A percentile compares a stretch with the other conserved stretches of the same genome.
Conservation (phyloP, 2,329 filamentous ascomycete genomes). For the Pseudogymnoascus sp. region DNA sequence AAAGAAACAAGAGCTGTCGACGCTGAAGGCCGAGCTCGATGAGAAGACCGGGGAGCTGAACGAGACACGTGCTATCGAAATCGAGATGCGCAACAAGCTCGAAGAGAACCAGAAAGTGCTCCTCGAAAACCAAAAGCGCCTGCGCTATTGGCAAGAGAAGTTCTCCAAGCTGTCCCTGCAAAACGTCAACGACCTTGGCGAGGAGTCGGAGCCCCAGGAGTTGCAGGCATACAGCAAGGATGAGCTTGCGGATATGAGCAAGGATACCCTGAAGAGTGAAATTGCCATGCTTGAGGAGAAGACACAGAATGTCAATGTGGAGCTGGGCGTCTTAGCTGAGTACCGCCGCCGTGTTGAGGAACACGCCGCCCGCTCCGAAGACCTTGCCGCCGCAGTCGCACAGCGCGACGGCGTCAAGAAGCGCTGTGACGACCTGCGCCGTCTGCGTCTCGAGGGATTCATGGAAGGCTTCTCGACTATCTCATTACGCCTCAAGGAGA, state of each 20-base stretch:
- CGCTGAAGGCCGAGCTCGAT: conserved; percentile 78
- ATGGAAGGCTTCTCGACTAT: conserved; percentile 97
- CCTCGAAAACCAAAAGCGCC: conserved; percentile 74
- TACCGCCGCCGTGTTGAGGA: conserved; percentile 83
- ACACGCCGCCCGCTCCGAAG: conserved; percentile 71
- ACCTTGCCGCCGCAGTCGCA: conserved; percentile 70
- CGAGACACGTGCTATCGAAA: conserved; percentile 79
- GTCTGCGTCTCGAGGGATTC: conserved; percentile 87
- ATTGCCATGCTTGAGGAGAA: conserved; percentile 64
- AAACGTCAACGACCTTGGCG: conserved; percentile 65
- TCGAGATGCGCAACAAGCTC: conserved; percentile 97
- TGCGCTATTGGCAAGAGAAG: conserved; percentile 85
- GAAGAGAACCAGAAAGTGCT: conserved; percentile 92
- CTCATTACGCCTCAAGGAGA: conserved; percentile 91
- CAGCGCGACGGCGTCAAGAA: conserved; percentile 84
- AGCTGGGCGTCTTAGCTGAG: conserved; percentile 80
- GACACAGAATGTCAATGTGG: conserved; percentile 79
- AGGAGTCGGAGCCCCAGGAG: conserved; percentile 46
- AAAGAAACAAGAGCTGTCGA: conserved; percentile 73
- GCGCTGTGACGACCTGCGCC: conserved; percentile 84
- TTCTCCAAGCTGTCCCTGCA: conserved; percentile 75
- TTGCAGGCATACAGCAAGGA: conserved; percentile 73
- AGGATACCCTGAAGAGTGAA: conserved; percentile 59
- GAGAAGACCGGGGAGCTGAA: conserved; percentile 81
- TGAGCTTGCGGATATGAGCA: conserved; percentile 56